Percentiles rank a stretch among this genome's conserved stretches.
These are phyloP conservation scores for Aspergillus sp. DNA, from an alignment of 2,329 filamentous ascomycete species.

Conservation along the genomic window DNA sequence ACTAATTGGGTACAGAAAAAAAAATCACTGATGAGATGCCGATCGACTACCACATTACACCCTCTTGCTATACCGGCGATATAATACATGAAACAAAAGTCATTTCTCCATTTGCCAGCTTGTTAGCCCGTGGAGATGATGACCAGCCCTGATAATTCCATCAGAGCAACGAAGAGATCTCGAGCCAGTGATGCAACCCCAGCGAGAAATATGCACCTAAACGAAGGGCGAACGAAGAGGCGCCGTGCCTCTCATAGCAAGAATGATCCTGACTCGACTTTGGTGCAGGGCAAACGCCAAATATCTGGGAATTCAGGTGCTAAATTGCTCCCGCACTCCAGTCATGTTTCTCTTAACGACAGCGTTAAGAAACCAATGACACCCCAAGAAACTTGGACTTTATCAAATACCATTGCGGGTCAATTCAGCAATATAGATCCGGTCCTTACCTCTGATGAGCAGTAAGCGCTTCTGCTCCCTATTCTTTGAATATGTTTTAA, in stretches of 20 bases:
- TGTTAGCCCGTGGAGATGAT: conserved; percentile 6
- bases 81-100: neutral
- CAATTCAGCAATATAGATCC: conserved; percentile 58
- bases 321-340: neutral
- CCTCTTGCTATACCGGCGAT: neutral
- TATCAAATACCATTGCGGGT: conserved; percentile 54
- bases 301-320: neutral
- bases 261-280: conserved; percentile 21
- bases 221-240: conserved; percentile 30
- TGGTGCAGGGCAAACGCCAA: neutral
- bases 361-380: conserved; percentile 13
- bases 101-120: neutral
- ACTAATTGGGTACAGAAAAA: neutral
- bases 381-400: conserved; percentile 39
- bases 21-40: neutral
- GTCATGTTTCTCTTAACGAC: conserved; percentile 9
- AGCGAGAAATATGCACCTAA: conserved; percentile 20
- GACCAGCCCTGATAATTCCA: conserved; percentile 16
- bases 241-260: conserved; percentile 28
- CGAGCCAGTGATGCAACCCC: conserved; percentile 27
- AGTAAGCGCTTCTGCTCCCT: conserved; percentile 36
- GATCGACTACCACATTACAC: neutral
- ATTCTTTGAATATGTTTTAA: conserved; percentile 2
- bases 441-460: conserved; percentile 58
- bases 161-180: conserved; percentile 30